Base-by-base conservation (phyloP, 164 flowering plant species). In the Vitis labrusca region DNA sequence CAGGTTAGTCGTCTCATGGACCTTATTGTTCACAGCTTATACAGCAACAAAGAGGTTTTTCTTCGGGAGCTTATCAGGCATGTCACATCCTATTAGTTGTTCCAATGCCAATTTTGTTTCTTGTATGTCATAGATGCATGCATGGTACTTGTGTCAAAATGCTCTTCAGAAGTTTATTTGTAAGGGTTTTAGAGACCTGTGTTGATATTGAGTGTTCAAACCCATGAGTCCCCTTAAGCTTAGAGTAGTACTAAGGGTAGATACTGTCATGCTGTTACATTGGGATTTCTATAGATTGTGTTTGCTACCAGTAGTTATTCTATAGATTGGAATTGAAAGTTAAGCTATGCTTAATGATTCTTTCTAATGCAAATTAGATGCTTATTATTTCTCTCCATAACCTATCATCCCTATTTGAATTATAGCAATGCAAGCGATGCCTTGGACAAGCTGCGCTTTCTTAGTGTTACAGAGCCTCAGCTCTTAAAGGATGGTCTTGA, bases 361-460 rank as follows among this genome's bases (percentile, higher is more conserved):
- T 16, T 57, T 57, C 29, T n/a, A n/a, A 11, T 61, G 50, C 11
- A 16, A 14, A 7, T 16, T 1, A 56, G 16, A 53, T 54, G 16
- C 59, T 56, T n/a, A 37, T 62, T 49, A 49, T n/a, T 54, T 61
- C 51, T 53, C 15, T 37, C 10, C 47, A 27, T 63, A 17, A 64
- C 62, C 13, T 10, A 1, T 51, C 3, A 12, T 15, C 9, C 52
- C 49, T 50, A 37, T 64, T 60, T 49, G 71, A 5, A 56, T 16
- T 30, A 37, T 91, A 93, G 99, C 80, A 96, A 96, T 87, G 98
- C 99, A 73, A 95, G 99, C 82, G 99, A 95, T 86, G 99, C 99
- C 14, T 71, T 93, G 84, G 98, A 96, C 85, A 96, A 96, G 85
- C 81, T 96, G 75, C 83, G 97, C 27, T 93, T 86, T 82, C 81